These are phyloP conservation scores for Noccaea caerulescens DNA, from an alignment of 345 rosid species.

Conservation along the genomic window DNA sequence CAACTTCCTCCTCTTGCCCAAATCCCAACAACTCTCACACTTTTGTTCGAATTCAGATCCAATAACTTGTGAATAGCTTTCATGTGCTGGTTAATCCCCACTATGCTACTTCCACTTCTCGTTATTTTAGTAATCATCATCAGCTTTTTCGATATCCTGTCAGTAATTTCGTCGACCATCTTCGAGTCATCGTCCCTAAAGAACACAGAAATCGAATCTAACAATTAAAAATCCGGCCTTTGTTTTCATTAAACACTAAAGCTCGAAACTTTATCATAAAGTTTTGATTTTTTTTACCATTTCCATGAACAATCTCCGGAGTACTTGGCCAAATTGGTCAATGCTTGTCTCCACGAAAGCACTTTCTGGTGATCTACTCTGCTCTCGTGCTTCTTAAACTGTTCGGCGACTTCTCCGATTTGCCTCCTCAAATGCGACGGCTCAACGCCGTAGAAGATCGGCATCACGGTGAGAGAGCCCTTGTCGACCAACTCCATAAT, in stretches of 20 bases:
- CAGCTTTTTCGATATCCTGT: slow-evolving; percentile 14
- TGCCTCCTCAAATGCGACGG: slow-evolving; percentile 37
- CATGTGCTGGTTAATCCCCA: slow-evolving; percentile 42
- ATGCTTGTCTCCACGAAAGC: slow-evolving; percentile 36
- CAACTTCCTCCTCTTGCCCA: slow-evolving; percentile 36
- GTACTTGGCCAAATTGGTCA: slow-evolving; percentile 19
- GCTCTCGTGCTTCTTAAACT: slow-evolving; percentile 34
- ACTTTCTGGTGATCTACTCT: slow-evolving; percentile 31
- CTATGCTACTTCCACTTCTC: neutral
- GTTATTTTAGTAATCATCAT: neutral
- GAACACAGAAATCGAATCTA: neutral
- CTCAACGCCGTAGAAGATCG: slow-evolving; percentile 38
- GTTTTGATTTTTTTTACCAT: slow-evolving; percentile 22
- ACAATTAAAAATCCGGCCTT: neutral
- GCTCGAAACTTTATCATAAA: too few relatives aligned
- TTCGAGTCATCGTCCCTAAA: slow-evolving; percentile 38
- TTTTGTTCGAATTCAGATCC: slow-evolving; percentile 21
- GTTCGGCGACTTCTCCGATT: slow-evolving; percentile 17
- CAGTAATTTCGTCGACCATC: slow-evolving; percentile 36
- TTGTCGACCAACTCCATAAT: slow-evolving; percentile 25
- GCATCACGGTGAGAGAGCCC: slow-evolving; percentile 29
- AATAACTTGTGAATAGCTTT: neutral
- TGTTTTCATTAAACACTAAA: too few relatives aligned
- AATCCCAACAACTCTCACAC: slow-evolving; percentile 32
- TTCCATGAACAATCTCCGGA: slow-evolving; percentile 21